Evolutionary conservation across 1,284 basidiomycete species (phyloP), one percentile per base, ranked within the genome.

Genomic region (Microbotryum silenes-acaulis): DNA sequence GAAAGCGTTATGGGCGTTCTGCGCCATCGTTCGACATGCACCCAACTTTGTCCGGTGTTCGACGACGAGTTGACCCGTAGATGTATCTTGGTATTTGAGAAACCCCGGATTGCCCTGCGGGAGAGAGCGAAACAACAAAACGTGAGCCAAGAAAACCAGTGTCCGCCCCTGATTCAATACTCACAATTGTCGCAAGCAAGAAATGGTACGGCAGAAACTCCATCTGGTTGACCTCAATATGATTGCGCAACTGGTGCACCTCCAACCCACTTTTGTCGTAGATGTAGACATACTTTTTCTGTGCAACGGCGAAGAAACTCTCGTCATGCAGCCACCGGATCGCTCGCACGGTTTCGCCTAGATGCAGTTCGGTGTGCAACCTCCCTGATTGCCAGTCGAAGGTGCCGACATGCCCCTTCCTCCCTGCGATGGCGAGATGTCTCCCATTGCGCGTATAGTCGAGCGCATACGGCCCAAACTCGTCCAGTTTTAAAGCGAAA

Each of bases 191-290:
- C 1, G 85, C 88, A 7, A 99, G 82, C 20, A 98, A 79, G 85
- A 91, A 98, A 75, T 99, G 96, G 72, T 93, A 97, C 0, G 91
- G 92, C 10, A 98, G 79, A 74, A 91, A 98, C 73, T 97, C 90
- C 62, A 98, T 82, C 62, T 87, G 80, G 10, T 89, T 89, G 2
- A 91, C 89, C 74, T 97, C 94, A 61, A 96, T 83, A 73, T 97
- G 93, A 4, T 72, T 79, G 77, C 71, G 83, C 79, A 91, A 79
- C 67, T 84, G 81, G 73, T 98, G 94, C 9, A 99, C 77, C 76
- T 98, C 96, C 27, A 96, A 87, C 20, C 96, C 94, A 68, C 91
- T 85, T 52, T 85, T 83, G 77, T 98, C 96, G 73, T 98, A 97
- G 62, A 98, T 92, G 77, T 89, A 98, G 21, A 88, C 88, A 73